phyloP scores from a whole-genome alignment of 352 stramenopile genomes.

The Aphanomyces euteiches region DNA sequence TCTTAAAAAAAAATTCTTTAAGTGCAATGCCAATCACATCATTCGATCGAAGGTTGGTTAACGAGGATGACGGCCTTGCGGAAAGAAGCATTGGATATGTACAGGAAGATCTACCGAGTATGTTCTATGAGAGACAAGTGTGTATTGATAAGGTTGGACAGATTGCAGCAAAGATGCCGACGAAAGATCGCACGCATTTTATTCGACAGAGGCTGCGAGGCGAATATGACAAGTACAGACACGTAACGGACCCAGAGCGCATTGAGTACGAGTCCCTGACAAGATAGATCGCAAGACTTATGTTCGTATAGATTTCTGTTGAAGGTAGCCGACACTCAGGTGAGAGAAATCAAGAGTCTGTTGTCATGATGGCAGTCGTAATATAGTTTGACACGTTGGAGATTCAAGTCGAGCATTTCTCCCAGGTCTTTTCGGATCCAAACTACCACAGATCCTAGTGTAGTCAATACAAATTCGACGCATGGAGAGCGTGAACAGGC shows the following conservation, averaged over 20 bases:
- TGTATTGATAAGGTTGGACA: conserved; percentile 23
- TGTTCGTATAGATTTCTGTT: conserved; percentile 49
- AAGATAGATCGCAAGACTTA: background rate
- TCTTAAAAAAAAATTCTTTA: background rate
- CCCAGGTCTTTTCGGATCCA: conserved; percentile 54
- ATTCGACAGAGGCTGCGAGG: conserved; percentile 59
- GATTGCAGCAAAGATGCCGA: conserved; percentile 64
- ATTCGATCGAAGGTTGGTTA: background rate
- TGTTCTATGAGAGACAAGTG: conserved; percentile 11
- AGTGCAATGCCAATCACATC: background rate
- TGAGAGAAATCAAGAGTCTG: conserved; percentile 9
- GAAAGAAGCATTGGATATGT: conserved; percentile 53
- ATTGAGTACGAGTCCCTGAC: conserved; percentile 41
- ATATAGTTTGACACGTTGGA: conserved; percentile 63
- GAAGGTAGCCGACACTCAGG: conserved; percentile 62
- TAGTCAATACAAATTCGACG: too few relatives aligned
- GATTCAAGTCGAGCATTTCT: conserved; percentile 63
- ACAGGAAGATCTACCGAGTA: conserved; percentile 74
- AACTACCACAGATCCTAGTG: conserved; percentile 44
- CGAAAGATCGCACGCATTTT: conserved; percentile 58
- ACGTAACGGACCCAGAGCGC: conserved; percentile 50
- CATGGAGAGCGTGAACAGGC: too few relatives aligned
- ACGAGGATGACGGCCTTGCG: conserved; percentile 20
- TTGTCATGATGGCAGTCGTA: background rate
- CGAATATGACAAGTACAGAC: conserved; percentile 64